Conservation (phyloP, 805 yeast species). For the Wickerhamomyces alni region DNA sequence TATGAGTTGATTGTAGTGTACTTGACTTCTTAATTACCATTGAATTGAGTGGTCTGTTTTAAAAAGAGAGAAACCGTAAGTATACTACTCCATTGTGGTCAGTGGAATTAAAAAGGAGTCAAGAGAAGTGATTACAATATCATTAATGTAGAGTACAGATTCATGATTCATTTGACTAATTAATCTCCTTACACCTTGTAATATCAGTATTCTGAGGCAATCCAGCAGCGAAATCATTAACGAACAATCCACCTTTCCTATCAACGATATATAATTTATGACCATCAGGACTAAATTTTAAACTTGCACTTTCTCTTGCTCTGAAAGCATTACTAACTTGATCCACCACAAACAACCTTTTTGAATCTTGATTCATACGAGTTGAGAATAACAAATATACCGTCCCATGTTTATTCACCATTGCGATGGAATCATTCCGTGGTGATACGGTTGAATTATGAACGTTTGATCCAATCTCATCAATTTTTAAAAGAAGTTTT, state of each 20-base stretch:
- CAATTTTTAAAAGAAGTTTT: conserved; percentile 52
- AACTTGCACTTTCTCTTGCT: conserved; percentile 69
- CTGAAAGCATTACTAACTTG: conserved; percentile 75
- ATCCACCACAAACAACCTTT: conserved; percentile 49
- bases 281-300: conserved; percentile 75
- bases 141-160: background rate
- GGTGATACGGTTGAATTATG: conserved; percentile 76
- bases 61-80: no score
- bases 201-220: conserved; percentile 64
- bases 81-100: no score
- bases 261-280: conserved; percentile 72
- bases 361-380: conserved; percentile 47
- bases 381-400: conserved; percentile 66
- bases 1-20: no score
- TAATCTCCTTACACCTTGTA: conserved; percentile 53
- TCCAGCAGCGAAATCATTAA: conserved; percentile 87
- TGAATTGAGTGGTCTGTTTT: no score
- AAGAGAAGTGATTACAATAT: no score
- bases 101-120: no score
- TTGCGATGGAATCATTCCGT: conserved; percentile 79
- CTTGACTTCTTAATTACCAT: no score
- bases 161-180: background rate
- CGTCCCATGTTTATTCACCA: conserved; percentile 71
- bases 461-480: conserved; percentile 76
- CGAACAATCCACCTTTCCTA: conserved; percentile 70